These are phyloP conservation scores for Fomitopsis betulina DNA, from an alignment of 1,284 basidiomycete genomes.

Conservation along the genomic window DNA sequence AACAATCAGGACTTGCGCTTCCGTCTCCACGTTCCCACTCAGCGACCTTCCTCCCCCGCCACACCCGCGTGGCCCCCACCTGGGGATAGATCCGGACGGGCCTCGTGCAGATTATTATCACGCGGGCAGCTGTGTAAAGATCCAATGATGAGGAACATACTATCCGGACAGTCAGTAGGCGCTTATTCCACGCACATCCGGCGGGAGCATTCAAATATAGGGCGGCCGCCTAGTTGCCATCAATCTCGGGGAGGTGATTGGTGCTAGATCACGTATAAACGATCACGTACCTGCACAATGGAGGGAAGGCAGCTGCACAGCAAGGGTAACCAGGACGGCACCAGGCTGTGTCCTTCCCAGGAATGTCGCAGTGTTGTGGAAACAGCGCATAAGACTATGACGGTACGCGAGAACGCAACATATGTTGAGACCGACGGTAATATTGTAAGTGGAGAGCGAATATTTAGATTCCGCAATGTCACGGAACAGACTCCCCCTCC, in stretches of 20 bases:
- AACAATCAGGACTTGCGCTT: constrained; percentile 1
- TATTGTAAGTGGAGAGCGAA: too few species aligned
- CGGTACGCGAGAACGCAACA: too few species aligned
- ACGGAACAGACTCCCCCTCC: too few species aligned
- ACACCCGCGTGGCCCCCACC: neutral
- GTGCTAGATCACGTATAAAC: neutral
- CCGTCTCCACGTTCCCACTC: constrained; percentile 5
- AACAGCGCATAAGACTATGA: too few species aligned
- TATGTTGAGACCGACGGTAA: too few species aligned
- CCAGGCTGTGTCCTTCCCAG: too few species aligned
- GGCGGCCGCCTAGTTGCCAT: neutral
- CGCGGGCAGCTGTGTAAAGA: neutral
- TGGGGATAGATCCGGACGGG: neutral
- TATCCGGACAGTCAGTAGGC: neutral
- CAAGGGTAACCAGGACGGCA: too few species aligned
- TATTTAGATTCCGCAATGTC: too few species aligned
- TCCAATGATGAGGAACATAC: neutral
- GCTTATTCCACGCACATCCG: too few species aligned
- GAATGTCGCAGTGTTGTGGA: too few species aligned
- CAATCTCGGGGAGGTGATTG: neutral
- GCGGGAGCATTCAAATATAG: neutral
- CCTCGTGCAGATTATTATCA: neutral
- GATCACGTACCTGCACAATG: neutral
- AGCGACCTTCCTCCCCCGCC: constrained; percentile 3
- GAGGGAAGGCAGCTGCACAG: neutral